Conservation (phyloP, 805 yeast species). For the Nakazawaea ishiwadae region DNA sequence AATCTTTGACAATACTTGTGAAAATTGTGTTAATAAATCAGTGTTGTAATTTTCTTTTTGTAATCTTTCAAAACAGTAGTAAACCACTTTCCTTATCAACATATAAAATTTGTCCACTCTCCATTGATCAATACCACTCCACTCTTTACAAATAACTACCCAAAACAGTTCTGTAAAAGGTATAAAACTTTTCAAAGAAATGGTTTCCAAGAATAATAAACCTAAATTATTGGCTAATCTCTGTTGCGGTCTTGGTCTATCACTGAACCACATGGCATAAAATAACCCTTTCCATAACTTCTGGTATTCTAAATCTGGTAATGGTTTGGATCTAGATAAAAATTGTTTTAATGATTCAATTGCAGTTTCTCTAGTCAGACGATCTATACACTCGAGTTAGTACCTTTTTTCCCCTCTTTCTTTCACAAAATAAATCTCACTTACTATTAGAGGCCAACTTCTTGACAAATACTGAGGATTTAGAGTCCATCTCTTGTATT, state of each 20-base stretch:
- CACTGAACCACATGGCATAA: constrained; percentile 95
- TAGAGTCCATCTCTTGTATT: constrained; percentile 3
- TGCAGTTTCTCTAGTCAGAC: constrained; percentile 71
- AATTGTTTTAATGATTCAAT: constrained; percentile 58
- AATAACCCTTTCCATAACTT: constrained; percentile 96
- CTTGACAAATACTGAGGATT: constrained; percentile 58
- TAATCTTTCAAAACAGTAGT: constrained; percentile 58
- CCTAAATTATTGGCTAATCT: constrained; percentile 73
- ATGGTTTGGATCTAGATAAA: constrained; percentile 39
- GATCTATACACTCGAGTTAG: constrained; percentile 28
- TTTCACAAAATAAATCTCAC: constrained; percentile 12
- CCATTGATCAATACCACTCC: constrained; percentile 80
- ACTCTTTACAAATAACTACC: constrained; percentile 71
- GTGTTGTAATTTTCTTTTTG: constrained; percentile 50
- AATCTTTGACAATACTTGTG: constrained; percentile 35
- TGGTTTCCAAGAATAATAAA: constrained; percentile 37
- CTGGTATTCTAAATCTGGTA: constrained; percentile 54
- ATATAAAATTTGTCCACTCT: constrained; percentile 85
- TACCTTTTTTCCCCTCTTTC: background rate
- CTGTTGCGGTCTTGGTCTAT: constrained; percentile 90
- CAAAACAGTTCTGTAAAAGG: constrained; percentile 73
- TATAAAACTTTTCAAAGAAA: constrained; percentile 38
- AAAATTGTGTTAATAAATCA: constrained; percentile 38
- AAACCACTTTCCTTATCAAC: constrained; percentile 71
- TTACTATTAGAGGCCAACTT: constrained; percentile 74